Percentiles rank a stretch among this genome's conserved stretches.
phyloP scores from a whole-genome alignment of 306 rosid genomes.

The Echinosophora koreensis region DNA sequence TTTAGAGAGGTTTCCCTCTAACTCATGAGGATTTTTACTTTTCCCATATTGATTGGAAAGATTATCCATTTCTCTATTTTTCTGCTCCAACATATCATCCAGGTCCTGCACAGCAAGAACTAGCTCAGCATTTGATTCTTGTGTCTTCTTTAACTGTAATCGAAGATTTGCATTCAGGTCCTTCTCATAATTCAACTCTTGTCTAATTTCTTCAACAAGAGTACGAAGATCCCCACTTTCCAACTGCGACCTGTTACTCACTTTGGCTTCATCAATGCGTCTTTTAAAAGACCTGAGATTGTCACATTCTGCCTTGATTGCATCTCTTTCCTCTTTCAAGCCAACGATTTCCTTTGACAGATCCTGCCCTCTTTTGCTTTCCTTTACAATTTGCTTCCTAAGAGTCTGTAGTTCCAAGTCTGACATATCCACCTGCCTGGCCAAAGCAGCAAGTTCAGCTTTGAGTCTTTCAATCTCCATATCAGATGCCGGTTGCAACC shows the following conservation, averaged over 20 bases:
- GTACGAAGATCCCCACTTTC: constrained; percentile 69
- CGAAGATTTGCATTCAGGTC: constrained; percentile 79
- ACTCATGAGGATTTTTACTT: constrained; percentile 50
- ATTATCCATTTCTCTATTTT: constrained; percentile 56
- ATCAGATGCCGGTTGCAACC: constrained; percentile 56
- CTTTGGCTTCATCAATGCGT: constrained; percentile 62
- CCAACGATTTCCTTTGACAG: constrained; percentile 70
- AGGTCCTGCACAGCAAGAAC: constrained; percentile 83
- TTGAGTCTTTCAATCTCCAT: constrained; percentile 74
- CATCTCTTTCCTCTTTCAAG: constrained; percentile 89
- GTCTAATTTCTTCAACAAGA: constrained; percentile 81
- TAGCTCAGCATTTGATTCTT: constrained; percentile 83
- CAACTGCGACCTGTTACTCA: constrained; percentile 56
- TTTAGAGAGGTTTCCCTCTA: constrained; percentile 52
- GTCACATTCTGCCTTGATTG: constrained; percentile 69
- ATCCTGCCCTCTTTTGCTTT: constrained; percentile 90
- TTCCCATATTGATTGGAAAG: constrained; percentile 49
- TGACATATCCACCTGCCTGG: constrained; percentile 78
- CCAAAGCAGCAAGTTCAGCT: constrained; percentile 72
- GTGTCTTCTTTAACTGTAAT: constrained; percentile 83
- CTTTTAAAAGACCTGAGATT: constrained; percentile 66
- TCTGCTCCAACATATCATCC: constrained; percentile 82
- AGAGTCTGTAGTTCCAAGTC: constrained; percentile 95
- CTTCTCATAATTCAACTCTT: constrained; percentile 82
- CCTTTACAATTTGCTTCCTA: constrained; percentile 89